Conservation (phyloP, 2,329 filamentous ascomycete species). For the Apiospora hydei region DNA sequence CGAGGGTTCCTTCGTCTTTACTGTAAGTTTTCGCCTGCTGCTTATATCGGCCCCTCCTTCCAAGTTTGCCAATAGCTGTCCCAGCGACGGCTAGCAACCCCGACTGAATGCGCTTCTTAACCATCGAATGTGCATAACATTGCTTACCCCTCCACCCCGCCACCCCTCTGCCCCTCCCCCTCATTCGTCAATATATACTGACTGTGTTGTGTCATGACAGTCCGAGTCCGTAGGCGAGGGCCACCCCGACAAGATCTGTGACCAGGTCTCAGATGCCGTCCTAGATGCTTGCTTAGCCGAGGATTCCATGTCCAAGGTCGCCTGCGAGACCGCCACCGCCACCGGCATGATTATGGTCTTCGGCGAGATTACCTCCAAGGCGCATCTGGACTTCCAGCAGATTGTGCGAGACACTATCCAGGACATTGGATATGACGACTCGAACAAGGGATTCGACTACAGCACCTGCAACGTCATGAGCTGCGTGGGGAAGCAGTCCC, state of each 20-base stretch:
- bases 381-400: slow-evolving; percentile 96
- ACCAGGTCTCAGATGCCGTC: slow-evolving; percentile 97
- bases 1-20: slow-evolving; percentile 83
- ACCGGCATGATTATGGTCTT: slow-evolving; percentile 99
- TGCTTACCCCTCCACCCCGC: slow-evolving; percentile 2
- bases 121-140: not conserved
- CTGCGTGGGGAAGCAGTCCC: slow-evolving; percentile 98
- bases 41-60: not conserved
- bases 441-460: slow-evolving; percentile 98
- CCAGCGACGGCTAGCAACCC: too few relatives aligned
- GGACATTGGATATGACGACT: slow-evolving; percentile 98
- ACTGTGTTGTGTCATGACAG: slow-evolving; percentile 46
- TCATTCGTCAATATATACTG: slow-evolving; percentile 27
- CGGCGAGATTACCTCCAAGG: slow-evolving; percentile 98
- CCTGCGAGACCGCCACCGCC: slow-evolving; percentile 99
- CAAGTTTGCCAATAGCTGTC: not conserved
- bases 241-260: slow-evolving; percentile 96
- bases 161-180: not conserved
- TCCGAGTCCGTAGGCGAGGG: slow-evolving; percentile 91
- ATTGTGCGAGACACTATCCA: slow-evolving; percentile 93
- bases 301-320: slow-evolving; percentile 98
- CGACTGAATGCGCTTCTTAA: too few relatives aligned
- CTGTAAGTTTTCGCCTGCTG: slow-evolving; percentile 55
- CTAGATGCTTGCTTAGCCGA: slow-evolving; percentile 96
- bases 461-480: slow-evolving; percentile 99